These are phyloP conservation scores for Pseudocercospora eumusae DNA, from an alignment of 2,329 filamentous ascomycete species.

Conservation along the genomic window DNA sequence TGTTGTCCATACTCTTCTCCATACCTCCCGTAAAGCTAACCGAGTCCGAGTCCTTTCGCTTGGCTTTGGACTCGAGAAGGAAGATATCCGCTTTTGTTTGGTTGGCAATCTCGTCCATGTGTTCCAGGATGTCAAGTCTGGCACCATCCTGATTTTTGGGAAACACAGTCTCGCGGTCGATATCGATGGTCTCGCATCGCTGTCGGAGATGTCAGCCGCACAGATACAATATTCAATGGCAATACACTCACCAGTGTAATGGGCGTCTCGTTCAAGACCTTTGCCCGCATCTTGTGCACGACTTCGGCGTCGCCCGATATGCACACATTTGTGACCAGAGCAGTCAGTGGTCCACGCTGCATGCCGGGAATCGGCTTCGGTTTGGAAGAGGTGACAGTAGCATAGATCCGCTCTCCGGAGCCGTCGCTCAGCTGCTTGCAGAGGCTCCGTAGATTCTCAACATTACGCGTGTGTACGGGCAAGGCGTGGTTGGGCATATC, in stretches of 20 bases:
- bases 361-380: constrained; percentile 62
- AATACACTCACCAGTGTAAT: constrained; percentile 76
- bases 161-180: constrained; percentile 88
- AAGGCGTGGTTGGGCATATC: constrained; percentile 83
- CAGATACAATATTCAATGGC: constrained; percentile 11
- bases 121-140: constrained; percentile 73
- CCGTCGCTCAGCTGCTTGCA: constrained; percentile 77
- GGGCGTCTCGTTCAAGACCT: constrained; percentile 86
- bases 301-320: constrained; percentile 84
- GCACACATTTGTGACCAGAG: constrained; percentile 76
- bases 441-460: constrained; percentile 73
- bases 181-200: constrained; percentile 90
- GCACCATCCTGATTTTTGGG: constrained; percentile 58
- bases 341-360: constrained; percentile 53
- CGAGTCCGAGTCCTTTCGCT: constrained; percentile 71
- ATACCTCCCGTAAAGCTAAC: constrained; percentile 75
- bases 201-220: constrained; percentile 48
- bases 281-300: constrained; percentile 86
- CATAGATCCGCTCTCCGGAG: constrained; percentile 68
- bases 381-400: constrained; percentile 78
- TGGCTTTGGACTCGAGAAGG: constrained; percentile 77
- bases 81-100: constrained; percentile 97
- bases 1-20: constrained; percentile 79
- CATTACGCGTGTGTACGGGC: constrained; percentile 86
- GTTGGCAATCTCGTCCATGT: constrained; percentile 80